phyloP scores from a whole-genome alignment of 441 rosid species.

The Geranium incanum region DNA sequence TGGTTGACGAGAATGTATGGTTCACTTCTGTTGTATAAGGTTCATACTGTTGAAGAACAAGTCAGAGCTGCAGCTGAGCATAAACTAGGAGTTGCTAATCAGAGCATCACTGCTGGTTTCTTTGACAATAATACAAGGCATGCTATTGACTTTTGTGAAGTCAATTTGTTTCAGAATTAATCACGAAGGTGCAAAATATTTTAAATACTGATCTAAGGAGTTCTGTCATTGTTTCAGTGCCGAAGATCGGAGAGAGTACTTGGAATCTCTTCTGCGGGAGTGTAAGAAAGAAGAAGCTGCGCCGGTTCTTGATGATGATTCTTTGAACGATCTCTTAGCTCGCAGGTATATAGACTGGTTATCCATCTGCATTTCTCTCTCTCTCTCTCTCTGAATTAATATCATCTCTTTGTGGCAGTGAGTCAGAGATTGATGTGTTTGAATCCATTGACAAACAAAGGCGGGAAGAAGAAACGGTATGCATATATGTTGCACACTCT shows the following conservation, averaged over 20 bases:
- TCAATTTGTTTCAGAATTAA: conserved; percentile 6
- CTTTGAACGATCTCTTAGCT: conserved; percentile 70
- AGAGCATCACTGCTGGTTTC: conserved; percentile 95
- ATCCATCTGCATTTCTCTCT: conserved; percentile 15
- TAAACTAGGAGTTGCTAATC: conserved; percentile 95
- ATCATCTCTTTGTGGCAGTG: conserved; percentile 34
- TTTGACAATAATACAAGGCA: conserved; percentile 92
- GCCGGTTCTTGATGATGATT: conserved; percentile 83
- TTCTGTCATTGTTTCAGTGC: conserved; percentile 45
- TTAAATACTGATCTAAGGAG: conserved; percentile 19
- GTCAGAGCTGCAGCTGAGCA: conserved; percentile 94
- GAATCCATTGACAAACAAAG: conserved; percentile 76
- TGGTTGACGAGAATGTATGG: not conserved
- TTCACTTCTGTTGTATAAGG: conserved; percentile 36
- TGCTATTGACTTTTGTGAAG: conserved; percentile 14
- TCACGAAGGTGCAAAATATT: not conserved
- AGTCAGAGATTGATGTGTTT: conserved; percentile 80
- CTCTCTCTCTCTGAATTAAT: not conserved
- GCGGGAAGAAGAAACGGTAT: conserved; percentile 67
- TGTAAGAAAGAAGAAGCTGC: conserved; percentile 85
- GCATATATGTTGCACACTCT: conserved; percentile 11
- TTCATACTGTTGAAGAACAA: conserved; percentile 91
- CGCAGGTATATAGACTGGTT: conserved; percentile 48
- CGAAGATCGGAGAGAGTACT: conserved; percentile 87
- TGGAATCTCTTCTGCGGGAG: conserved; percentile 83